These are phyloP conservation scores for Omphalea diandra DNA, from an alignment of 441 rosid genomes.

Conservation along the genomic window DNA sequence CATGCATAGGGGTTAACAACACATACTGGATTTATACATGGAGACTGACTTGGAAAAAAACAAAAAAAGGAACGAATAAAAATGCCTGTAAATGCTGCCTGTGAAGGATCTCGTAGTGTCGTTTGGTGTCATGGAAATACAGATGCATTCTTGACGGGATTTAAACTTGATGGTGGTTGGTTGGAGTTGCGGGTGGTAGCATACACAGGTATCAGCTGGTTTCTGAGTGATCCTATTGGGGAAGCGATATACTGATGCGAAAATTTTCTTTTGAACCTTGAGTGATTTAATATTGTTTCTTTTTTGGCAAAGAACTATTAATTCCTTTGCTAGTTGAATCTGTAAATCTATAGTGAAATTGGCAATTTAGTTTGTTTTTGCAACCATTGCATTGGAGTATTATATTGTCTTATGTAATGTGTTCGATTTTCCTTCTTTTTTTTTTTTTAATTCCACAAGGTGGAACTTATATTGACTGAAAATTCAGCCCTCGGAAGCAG, in stretches of 20 bases:
- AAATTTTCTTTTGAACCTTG: slow-evolving; percentile 5
- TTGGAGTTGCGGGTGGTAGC: slow-evolving; percentile 9
- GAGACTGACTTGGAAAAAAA: slow-evolving; percentile 18
- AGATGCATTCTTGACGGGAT: slow-evolving; percentile 15
- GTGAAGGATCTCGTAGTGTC: neutral
- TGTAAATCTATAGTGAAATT: slow-evolving; percentile 37
- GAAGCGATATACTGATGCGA: slow-evolving; percentile 13
- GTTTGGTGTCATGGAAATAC: slow-evolving; percentile 14
- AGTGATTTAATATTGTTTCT: slow-evolving; percentile 21
- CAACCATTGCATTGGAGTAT: neutral
- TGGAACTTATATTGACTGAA: too few relatives aligned
- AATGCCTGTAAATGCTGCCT: slow-evolving; percentile 17
- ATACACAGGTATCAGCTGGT: slow-evolving; percentile 24
- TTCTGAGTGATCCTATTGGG: slow-evolving; percentile 17
- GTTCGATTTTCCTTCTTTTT: too few relatives aligned
- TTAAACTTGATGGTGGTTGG: slow-evolving; percentile 19
- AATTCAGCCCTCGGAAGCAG: too few relatives aligned
- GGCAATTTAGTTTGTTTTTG: slow-evolving; percentile 16
- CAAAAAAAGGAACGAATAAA: slow-evolving; percentile 25
- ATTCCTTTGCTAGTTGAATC: slow-evolving; percentile 27
- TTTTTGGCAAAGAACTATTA: neutral
- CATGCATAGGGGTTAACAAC: neutral
- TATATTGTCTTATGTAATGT: neutral
- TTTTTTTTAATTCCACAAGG: too few relatives aligned
- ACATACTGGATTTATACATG: slow-evolving; percentile 10